Conservation (phyloP, 2,329 filamentous ascomycete genomes). For the Paradendryphiella salina region DNA sequence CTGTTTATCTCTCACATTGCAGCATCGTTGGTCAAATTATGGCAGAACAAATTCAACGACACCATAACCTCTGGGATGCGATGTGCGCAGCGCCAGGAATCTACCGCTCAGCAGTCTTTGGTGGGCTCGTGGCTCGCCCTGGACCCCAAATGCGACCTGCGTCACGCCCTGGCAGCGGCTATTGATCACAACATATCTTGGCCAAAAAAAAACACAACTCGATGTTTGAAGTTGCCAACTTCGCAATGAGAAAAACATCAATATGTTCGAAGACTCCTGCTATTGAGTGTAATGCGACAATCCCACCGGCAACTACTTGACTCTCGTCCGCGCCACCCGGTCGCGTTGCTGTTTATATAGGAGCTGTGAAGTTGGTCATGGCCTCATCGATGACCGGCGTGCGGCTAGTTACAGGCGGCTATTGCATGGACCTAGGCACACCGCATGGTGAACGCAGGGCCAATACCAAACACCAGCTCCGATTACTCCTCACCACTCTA, state of each 20-base stretch:
- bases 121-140: background rate
- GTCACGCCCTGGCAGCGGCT: constrained; percentile 8
- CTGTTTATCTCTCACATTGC: background rate
- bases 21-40: background rate
- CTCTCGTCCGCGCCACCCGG: background rate
- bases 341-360: background rate
- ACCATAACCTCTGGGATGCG: background rate
- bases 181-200: background rate
- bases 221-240: background rate
- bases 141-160: constrained; percentile 4
- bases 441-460: constrained; percentile 12
- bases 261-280: background rate
- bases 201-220: constrained; percentile 1
- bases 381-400: constrained; percentile 11
- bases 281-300: background rate
- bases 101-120: background rate
- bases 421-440: constrained; percentile 13
- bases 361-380: background rate
- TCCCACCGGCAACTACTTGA: background rate
- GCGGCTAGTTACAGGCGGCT: constrained; percentile 8
- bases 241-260: background rate
- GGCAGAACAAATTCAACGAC: background rate
- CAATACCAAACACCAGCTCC: constrained; percentile 14
- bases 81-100: background rate
- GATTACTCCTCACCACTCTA: constrained; percentile 11